Percentiles rank a stretch among this genome's conserved stretches.
Conservation (phyloP, 768 basidiomycete genomes). For the Amanita molliuscula region DNA sequence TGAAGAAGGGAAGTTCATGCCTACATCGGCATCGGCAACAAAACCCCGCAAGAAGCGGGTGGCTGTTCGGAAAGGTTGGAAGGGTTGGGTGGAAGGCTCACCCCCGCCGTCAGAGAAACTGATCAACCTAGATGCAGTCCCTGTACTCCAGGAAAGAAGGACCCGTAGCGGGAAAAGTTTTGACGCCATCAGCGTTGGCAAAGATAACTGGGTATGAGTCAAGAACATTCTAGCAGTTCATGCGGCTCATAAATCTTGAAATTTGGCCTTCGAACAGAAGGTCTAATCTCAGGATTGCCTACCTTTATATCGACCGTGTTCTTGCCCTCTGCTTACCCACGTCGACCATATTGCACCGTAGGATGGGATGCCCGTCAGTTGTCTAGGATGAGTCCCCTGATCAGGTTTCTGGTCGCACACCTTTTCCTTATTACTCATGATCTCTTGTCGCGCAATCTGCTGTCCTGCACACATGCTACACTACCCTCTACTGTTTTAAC, state of each 20-base stretch:
- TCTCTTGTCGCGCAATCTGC: background rate
- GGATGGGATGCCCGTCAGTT: background rate
- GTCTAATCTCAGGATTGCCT: background rate
- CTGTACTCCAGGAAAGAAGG: constrained; percentile 60
- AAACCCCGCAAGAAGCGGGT: constrained; percentile 48
- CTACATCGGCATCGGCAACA: constrained; percentile 15
- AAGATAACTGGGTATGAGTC: constrained; percentile 63
- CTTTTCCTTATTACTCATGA: background rate
- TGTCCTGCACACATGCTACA: background rate
- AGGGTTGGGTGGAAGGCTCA: constrained; percentile 85
- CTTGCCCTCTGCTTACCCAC: background rate
- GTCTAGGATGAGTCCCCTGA: background rate
- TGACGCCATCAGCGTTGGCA: constrained; percentile 70
- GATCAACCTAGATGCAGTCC: constrained; percentile 70
- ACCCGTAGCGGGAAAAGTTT: constrained; percentile 83
- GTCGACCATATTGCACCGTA: background rate
- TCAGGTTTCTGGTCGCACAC: background rate
- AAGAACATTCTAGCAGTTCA: background rate
- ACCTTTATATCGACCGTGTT: background rate
- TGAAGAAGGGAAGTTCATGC: constrained; percentile 37
- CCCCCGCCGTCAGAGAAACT: constrained; percentile 71
- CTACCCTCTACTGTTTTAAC: background rate
- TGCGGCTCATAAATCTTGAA: constrained; percentile 4
- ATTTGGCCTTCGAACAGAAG: constrained; percentile 1
- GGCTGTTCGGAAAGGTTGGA: constrained; percentile 75